These are phyloP conservation scores for Breynia disticha DNA, from an alignment of 441 rosid species.

Conservation along the genomic window DNA sequence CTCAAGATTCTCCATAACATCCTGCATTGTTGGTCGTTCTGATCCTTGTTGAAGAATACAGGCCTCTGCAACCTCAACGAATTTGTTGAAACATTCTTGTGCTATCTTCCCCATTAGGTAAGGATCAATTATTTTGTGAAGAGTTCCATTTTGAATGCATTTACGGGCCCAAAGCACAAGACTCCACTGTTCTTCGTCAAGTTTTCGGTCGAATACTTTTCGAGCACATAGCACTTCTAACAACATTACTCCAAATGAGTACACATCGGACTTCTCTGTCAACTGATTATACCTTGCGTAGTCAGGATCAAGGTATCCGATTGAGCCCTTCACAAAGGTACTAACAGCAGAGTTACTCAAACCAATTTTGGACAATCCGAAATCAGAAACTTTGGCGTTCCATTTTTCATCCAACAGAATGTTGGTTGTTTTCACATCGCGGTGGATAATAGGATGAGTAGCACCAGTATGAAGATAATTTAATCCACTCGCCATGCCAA, in stretches of 20 bases:
- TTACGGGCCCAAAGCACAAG: conserved; percentile 23
- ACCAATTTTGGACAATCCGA: conserved; percentile 27
- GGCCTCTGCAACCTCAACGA: conserved; percentile 19
- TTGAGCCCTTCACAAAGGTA: conserved; percentile 26
- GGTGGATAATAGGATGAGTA: conserved; percentile 25
- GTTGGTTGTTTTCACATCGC: conserved; percentile 30
- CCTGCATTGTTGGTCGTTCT: conserved; percentile 20
- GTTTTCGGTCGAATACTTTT: conserved; percentile 10
- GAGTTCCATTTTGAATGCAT: conserved; percentile 5
- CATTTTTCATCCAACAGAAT: conserved; percentile 26
- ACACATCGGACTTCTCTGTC: conserved; percentile 35
- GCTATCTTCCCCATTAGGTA: conserved; percentile 18
- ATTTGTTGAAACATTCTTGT: conserved; percentile 20
- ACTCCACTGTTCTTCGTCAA: conserved; percentile 16
- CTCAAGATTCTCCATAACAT: conserved; percentile 20
- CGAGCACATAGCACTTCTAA: conserved; percentile 29
- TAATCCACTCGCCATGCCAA: conserved; percentile 25
- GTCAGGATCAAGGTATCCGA: conserved; percentile 32
- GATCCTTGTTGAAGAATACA: conserved; percentile 14
- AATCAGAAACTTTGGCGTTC: conserved; percentile 35
- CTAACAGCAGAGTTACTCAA: conserved; percentile 20
- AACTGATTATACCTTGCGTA: conserved; percentile 26
- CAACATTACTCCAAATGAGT: conserved; percentile 34
- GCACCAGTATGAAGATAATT: conserved; percentile 20
- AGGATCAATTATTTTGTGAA: conserved; percentile 23